A percentile compares a stretch with the other conserved stretches of the same genome.
phyloP scores from a whole-genome alignment of 1,284 basidiomycete genomes.

The Irpex sp. region DNA sequence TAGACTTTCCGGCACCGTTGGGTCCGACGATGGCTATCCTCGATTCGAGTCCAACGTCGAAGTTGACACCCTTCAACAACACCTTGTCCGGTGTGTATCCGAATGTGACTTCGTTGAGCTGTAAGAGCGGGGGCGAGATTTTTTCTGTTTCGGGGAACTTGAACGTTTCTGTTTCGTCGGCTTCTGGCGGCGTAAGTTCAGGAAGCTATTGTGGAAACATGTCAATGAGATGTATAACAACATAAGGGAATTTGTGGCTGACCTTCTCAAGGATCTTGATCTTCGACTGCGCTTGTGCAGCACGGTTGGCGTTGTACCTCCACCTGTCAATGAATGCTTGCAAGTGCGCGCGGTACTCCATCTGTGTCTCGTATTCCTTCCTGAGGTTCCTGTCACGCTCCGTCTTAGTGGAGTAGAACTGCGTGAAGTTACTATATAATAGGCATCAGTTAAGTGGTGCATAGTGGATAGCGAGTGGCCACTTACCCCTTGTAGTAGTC shows the following conservation, averaged over 20 bases:
- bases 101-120: conserved; percentile 93
- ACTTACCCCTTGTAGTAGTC: conserved; percentile 92
- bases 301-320: conserved; percentile 94
- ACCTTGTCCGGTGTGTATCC: conserved; percentile 89
- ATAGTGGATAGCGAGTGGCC: background rate
- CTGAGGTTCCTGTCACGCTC: conserved; percentile 93
- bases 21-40: conserved; percentile 93
- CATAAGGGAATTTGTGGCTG: too few relatives aligned
- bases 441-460: conserved; percentile 6
- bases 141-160: conserved; percentile 96
- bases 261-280: conserved; percentile 97
- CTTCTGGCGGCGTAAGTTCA: conserved; percentile 92
- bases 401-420: conserved; percentile 98
- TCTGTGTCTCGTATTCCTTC: conserved; percentile 96
- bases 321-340: conserved; percentile 98
- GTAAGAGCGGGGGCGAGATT: conserved; percentile 95
- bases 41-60: conserved; percentile 92
- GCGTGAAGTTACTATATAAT: conserved; percentile 89
- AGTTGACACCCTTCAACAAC: conserved; percentile 86
- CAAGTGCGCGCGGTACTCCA: conserved; percentile 94
- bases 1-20: conserved; percentile 86
- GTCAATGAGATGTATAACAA: too few relatives aligned
- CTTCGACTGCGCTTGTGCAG: conserved; percentile 70
- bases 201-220: conserved; percentile 65
- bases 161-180: conserved; percentile 92